Evolutionary conservation across 129 eudicot genomes (phyloP).

Genomic region (Flaveria linearis): DNA sequence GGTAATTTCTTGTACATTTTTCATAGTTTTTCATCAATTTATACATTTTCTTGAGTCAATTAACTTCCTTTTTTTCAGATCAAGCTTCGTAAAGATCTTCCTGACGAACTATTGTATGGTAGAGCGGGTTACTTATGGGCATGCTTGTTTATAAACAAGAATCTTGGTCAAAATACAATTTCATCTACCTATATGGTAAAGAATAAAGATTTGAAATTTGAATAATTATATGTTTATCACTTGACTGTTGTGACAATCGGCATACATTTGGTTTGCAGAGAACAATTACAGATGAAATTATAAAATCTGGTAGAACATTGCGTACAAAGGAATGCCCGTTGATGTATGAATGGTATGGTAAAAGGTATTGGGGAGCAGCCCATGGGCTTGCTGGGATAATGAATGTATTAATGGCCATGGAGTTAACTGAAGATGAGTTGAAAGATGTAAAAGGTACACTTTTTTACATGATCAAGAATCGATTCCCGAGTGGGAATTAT

Average conservation of each 20-base stretch:
- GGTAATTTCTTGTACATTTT: conserved; percentile 37
- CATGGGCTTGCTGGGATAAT: conserved; percentile 91
- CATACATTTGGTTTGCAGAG: conserved; percentile 37
- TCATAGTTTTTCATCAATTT: background rate
- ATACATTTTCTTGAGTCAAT: conserved; percentile 7
- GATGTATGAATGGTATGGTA: conserved; percentile 92
- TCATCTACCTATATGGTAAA: conserved; percentile 60
- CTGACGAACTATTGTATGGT: conserved; percentile 70
- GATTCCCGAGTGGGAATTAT: conserved; percentile 76
- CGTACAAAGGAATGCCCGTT: conserved; percentile 57
- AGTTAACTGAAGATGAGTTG: conserved; percentile 55
- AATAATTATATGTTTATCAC: background rate
- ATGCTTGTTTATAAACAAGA: conserved; percentile 66
- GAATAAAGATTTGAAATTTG: background rate
- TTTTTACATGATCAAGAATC: conserved; percentile 61
- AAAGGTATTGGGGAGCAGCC: conserved; percentile 91
- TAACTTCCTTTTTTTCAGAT: conserved; percentile 42
- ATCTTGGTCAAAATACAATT: conserved; percentile 64
- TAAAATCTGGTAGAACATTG: conserved; percentile 60
- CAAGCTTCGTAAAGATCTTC: conserved; percentile 57
- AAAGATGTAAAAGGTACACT: conserved; percentile 67
- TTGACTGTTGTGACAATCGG: background rate
- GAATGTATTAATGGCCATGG: conserved; percentile 72
- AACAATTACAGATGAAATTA: conserved; percentile 51
- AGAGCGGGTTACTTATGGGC: conserved; percentile 89